Evolutionary conservation across 2,329 filamentous ascomycete species (phyloP).

Genomic region (Diaporthe velutina): DNA sequence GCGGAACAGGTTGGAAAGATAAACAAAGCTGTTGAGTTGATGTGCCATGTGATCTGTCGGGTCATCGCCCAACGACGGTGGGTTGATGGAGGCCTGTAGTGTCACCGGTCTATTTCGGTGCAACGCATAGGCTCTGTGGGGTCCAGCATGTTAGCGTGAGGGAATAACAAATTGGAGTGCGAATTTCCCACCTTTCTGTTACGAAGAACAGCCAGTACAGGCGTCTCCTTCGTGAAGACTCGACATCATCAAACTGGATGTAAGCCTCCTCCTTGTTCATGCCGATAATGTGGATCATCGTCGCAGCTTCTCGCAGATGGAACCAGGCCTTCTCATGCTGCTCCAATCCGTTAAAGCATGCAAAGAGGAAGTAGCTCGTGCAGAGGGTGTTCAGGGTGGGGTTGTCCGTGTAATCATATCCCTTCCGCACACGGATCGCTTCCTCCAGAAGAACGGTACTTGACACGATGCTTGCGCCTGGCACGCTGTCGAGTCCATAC

Average conservation of each 20-base stretch:
- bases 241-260: conserved; percentile 67
- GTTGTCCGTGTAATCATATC: conserved; percentile 70
- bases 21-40: conserved; percentile 68
- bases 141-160: conserved; percentile 40
- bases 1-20: conserved; percentile 73
- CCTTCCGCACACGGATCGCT: conserved; percentile 72
- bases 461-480: conserved; percentile 72
- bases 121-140: conserved; percentile 75
- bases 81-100: conserved; percentile 76
- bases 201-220: conserved; percentile 82
- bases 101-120: conserved; percentile 78
- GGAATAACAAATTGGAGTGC: background rate
- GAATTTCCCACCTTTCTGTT: conserved; percentile 71
- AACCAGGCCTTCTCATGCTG: conserved; percentile 84
- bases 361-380: conserved; percentile 85
- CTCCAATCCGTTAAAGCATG: conserved; percentile 78
- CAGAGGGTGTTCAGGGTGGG: conserved; percentile 71
- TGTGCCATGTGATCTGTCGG: conserved; percentile 66
- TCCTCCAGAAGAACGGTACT: conserved; percentile 78
- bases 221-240: conserved; percentile 73
- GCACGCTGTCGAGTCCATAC: conserved; percentile 67
- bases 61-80: conserved; percentile 74
- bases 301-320: conserved; percentile 81
- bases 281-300: conserved; percentile 71
- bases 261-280: conserved; percentile 76